Conservation (phyloP, 306 rosid genomes). For the Vigna nakashimae region DNA sequence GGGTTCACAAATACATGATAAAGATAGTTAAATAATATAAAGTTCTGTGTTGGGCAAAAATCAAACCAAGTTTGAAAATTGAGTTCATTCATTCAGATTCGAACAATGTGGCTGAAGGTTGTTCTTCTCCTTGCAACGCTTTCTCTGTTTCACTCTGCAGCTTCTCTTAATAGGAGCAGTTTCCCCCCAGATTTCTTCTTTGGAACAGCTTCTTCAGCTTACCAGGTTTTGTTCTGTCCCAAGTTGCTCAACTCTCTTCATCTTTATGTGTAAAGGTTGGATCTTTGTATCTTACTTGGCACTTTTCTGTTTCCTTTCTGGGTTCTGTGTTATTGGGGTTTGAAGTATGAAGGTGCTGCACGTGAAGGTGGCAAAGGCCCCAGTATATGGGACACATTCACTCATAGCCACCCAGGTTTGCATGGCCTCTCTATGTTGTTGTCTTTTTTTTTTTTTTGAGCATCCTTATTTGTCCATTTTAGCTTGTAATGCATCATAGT, state of each 20-base stretch:
- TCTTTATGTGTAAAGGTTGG: slow-evolving; percentile 14
- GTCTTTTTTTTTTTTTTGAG: background rate
- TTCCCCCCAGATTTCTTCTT: slow-evolving; percentile 61
- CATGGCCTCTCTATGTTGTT: background rate
- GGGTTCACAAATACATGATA: background rate
- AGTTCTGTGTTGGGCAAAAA: background rate
- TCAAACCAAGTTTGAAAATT: slow-evolving; percentile 30
- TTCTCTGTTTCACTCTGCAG: slow-evolving; percentile 38
- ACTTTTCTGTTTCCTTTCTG: background rate
- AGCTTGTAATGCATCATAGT: background rate
- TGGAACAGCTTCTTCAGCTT: slow-evolving; percentile 67
- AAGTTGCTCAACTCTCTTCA: background rate
- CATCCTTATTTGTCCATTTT: background rate
- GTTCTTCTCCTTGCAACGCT: slow-evolving; percentile 38
- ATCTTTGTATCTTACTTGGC: slow-evolving; percentile 13
- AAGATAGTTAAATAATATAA: background rate
- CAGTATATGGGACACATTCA: slow-evolving; percentile 74
- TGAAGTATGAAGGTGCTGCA: slow-evolving; percentile 60
- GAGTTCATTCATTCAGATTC: slow-evolving; percentile 32
- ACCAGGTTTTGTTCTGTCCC: slow-evolving; percentile 56
- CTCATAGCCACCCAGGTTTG: slow-evolving; percentile 63
- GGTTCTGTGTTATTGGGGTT: background rate
- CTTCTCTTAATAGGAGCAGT: slow-evolving; percentile 53
- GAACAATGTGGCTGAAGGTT: slow-evolving; percentile 47
- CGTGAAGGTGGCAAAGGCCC: slow-evolving; percentile 66